These are phyloP conservation scores for Mycena vitilis DNA, from an alignment of 768 basidiomycete genomes.

Conservation along the genomic window DNA sequence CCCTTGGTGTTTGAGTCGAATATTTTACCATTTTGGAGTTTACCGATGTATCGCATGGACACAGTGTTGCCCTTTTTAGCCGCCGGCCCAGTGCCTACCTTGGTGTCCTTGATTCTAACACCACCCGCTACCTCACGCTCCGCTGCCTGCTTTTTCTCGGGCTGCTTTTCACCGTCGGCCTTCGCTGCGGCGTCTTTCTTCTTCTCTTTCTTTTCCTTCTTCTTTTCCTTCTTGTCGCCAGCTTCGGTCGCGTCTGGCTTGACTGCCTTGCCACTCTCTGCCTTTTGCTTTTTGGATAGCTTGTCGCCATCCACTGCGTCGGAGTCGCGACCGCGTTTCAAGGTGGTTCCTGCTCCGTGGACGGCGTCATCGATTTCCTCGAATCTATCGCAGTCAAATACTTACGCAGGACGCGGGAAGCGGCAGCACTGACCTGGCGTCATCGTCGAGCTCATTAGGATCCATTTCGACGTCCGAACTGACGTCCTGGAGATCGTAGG, in stretches of 20 bases:
- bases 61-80: constrained; percentile 90
- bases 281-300: constrained; percentile 37
- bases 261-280: constrained; percentile 35
- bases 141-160: constrained; percentile 40
- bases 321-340: constrained; percentile 80
- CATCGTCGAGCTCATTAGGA: constrained; percentile 67
- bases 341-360: constrained; percentile 48
- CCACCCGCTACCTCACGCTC: constrained; percentile 74
- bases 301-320: constrained; percentile 52
- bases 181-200: constrained; percentile 70
- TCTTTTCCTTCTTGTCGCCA: constrained; percentile 57
- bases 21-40: constrained; percentile 77
- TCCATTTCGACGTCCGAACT: constrained; percentile 88
- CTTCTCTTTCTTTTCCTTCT: constrained; percentile 78
- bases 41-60: constrained; percentile 93
- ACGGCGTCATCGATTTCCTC: constrained; percentile 71
- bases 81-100: constrained; percentile 83
- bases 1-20: constrained; percentile 90
- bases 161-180: constrained; percentile 53
- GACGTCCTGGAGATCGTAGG: constrained; percentile 76
- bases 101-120: constrained; percentile 80
- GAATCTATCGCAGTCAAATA: constrained; percentile 65
- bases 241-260: constrained; percentile 33
- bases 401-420: constrained; percentile 4
- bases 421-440: constrained; percentile 58